Base-by-base conservation (phyloP, 768 basidiomycete species). In the Auricularia cornea region DNA sequence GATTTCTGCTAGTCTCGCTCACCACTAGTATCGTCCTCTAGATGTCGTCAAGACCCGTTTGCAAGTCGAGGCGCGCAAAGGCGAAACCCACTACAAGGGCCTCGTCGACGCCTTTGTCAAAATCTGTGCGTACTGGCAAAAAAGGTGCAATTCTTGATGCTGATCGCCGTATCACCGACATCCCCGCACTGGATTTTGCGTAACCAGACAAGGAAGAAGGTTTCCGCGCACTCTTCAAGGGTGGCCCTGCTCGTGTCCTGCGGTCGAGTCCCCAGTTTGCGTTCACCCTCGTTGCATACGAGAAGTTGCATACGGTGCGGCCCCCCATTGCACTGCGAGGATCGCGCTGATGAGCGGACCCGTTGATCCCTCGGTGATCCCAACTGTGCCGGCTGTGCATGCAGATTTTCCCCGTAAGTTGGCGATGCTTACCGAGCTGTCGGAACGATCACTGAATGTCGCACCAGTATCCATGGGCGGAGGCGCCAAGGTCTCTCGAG, bases 21-120 rank as follows among this genome's bases (percentile, higher is more conserved):
- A 28, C 68, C 64, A 29, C 74, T 68, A 70, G 62, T 61, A 44
- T 57, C 10, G 63, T 51, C 63, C 35, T 32, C 64, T 73, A 90
- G 96, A 99, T 75, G 97, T 98, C 65, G 91, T 98, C 71, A 98
- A 99, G 83, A 98, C 97, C 18, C 85, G 95, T 57, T 77, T 98
- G 67, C 96, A 98, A 73, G 89, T 92, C 12, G 97, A 98, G 73
- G 89, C 93, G 51, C 83, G 89, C 66, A 87, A 89, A 70, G 97
- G 97, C 12, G 86, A 98, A 72, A 90, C 94, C 4, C 79, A 87
- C 64, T 99, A 99, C 79, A 91, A 90, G 73, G 96, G 97, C 54
- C 74, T 97, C 41, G 73, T 78, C 18, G 95, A 99, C 74, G 95
- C 94, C 23, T 92, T 98, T 70, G 78, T 83, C 35, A 96, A 89